phyloP scores from a whole-genome alignment of 768 basidiomycete species.

The Lentinula lateritia region DNA sequence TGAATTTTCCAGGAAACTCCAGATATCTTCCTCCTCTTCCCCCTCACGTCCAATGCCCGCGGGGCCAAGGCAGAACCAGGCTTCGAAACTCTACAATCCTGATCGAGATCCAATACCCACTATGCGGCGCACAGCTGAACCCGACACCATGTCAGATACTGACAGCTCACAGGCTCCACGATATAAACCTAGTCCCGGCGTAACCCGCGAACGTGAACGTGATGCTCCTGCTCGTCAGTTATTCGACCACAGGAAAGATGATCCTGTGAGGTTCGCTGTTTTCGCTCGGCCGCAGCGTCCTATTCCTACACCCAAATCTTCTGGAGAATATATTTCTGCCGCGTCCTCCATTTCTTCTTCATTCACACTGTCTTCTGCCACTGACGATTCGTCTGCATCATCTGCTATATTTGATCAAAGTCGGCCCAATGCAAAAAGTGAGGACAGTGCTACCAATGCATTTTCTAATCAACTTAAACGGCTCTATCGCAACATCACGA shows the following conservation, averaged over 20 bases:
- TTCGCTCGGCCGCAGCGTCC: slow-evolving; percentile 50
- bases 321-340: slow-evolving; percentile 67
- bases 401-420: slow-evolving; percentile 62
- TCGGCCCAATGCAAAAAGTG: slow-evolving; percentile 29
- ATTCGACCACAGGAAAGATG: slow-evolving; percentile 87
- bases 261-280: slow-evolving; percentile 80
- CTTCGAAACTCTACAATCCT: slow-evolving; percentile 64
- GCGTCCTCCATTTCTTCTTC: slow-evolving; percentile 60
- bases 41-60: slow-evolving; percentile 27
- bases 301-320: slow-evolving; percentile 51
- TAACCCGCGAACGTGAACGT: slow-evolving; percentile 20
- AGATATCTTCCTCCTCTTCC: slow-evolving; percentile 49
- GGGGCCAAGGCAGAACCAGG: slow-evolving; percentile 26
- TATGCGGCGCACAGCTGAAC: slow-evolving; percentile 55
- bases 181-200: slow-evolving; percentile 16
- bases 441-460: slow-evolving; percentile 57
- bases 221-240: slow-evolving; percentile 50
- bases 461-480: slow-evolving; percentile 74
- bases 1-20: slow-evolving; percentile 68
- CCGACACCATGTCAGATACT: slow-evolving; percentile 58
- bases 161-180: slow-evolving; percentile 45
- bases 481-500: slow-evolving; percentile 78
- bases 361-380: slow-evolving; percentile 75
- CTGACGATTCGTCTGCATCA: slow-evolving; percentile 68
- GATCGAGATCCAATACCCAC: slow-evolving; percentile 58